Conservation (phyloP, 2,329 filamentous ascomycete genomes). For the Nectriaceae sp. region DNA sequence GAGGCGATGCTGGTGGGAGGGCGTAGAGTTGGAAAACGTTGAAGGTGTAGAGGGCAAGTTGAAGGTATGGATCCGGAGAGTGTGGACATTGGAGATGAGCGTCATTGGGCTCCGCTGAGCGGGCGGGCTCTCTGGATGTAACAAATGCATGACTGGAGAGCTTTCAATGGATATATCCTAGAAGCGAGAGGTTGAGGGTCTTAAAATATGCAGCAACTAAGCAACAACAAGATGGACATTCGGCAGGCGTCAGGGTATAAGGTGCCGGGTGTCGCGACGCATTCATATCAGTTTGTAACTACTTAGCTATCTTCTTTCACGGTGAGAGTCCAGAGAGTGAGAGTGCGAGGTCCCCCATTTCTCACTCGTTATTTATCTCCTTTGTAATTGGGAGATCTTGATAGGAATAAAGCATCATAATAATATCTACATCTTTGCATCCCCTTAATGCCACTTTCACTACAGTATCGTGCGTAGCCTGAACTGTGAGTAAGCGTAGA, state of each 20-base stretch:
- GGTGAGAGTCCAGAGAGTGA: not conserved
- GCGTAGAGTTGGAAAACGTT: slow-evolving; percentile 85
- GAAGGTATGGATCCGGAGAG: slow-evolving; percentile 97
- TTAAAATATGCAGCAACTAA: no score
- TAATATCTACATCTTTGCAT: no score
- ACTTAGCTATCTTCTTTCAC: not conserved
- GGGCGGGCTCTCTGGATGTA: no score
- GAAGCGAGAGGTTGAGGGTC: no score
- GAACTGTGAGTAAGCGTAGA: no score
- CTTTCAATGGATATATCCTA: not conserved
- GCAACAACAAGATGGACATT: not conserved
- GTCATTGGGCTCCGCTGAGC: slow-evolving; percentile 77
- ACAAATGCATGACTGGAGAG: no score
- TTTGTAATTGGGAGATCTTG: not conserved
- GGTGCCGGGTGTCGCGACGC: not conserved
- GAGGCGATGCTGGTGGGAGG: slow-evolving; percentile 98
- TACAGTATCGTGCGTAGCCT: no score
- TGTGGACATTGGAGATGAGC: slow-evolving; percentile 99
- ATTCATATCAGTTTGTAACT: not conserved
- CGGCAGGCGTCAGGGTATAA: slow-evolving; percentile 11
- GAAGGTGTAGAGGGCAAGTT: slow-evolving; percentile 88
- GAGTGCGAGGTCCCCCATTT: not conserved
- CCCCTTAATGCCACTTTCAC: no score
- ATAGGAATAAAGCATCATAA: no score
- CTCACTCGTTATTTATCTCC: not conserved